Percentiles rank a stretch among this genome's conserved stretches.
These are phyloP conservation scores for Arachis stenosperma DNA, from an alignment of 306 rosid genomes.

Conservation along the genomic window DNA sequence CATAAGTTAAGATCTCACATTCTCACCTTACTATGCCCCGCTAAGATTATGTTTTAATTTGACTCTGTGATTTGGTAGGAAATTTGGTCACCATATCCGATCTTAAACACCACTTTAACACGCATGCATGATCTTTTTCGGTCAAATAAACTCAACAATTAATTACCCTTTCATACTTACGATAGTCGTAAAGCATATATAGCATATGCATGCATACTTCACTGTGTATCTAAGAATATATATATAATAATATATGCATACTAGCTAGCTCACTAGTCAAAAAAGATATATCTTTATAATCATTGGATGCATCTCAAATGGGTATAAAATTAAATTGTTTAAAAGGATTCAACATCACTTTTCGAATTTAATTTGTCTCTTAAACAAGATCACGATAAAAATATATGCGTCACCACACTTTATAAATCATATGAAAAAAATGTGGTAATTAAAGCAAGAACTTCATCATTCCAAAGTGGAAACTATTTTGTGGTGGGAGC, in stretches of 20 bases:
- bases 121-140: conserved; percentile 27
- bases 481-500: background rate
- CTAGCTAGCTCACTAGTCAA: background rate
- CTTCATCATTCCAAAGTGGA: background rate
- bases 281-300: background rate
- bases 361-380: background rate
- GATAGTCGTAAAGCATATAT: background rate
- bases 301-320: background rate
- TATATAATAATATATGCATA: background rate
- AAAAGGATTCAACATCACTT: background rate
- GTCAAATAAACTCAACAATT: background rate
- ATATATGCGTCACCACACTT: background rate
- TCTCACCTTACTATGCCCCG: background rate
- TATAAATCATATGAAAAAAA: background rate
- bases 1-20: background rate
- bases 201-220: background rate
- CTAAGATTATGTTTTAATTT: conserved; percentile 1
- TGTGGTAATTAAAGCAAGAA: too few species aligned
- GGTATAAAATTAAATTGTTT: background rate
- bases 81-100: background rate
- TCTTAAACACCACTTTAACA: conserved; percentile 4
- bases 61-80: conserved; percentile 12
- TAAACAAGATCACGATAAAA: background rate
- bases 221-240: background rate
- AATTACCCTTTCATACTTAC: conserved; percentile 12